phyloP scores from a whole-genome alignment of 1,139 yeast species.

The Blastobotrys buckinghamii region DNA sequence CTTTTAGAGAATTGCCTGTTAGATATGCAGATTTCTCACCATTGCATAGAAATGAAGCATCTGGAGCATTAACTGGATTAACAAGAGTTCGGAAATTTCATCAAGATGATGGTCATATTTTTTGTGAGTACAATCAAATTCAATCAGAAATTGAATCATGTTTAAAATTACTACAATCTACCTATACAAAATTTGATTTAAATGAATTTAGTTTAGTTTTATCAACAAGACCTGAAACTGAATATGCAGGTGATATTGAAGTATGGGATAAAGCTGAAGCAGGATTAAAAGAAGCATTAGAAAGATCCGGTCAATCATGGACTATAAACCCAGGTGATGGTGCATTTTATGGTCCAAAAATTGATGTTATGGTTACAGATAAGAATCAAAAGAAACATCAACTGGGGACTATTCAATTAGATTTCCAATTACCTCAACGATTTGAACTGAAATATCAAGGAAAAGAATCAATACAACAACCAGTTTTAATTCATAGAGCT shows the following conservation, averaged over 20 bases:
- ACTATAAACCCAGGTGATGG: slow-evolving; percentile 85
- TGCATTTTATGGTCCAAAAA: slow-evolving; percentile 93
- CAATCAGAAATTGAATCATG: slow-evolving; percentile 63
- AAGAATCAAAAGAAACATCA: slow-evolving; percentile 82
- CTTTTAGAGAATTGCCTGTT: slow-evolving; percentile 85
- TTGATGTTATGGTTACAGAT: slow-evolving; percentile 81
- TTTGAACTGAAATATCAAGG: slow-evolving; percentile 59
- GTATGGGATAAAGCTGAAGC: slow-evolving; percentile 86
- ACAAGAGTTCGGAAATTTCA: slow-evolving; percentile 96
- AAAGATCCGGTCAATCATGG: slow-evolving; percentile 59
- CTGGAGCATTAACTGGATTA: slow-evolving; percentile 90
- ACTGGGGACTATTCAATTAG: slow-evolving; percentile 93
- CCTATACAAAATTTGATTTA: slow-evolving; percentile 76
- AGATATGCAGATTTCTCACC: slow-evolving; percentile 91
- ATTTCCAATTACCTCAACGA: slow-evolving; percentile 86
- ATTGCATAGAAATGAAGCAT: slow-evolving; percentile 88
- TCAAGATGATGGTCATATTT: slow-evolving; percentile 98
- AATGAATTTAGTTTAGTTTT: slow-evolving; percentile 62
- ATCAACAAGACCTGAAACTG: slow-evolving; percentile 88
- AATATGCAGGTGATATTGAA: slow-evolving; percentile 71
- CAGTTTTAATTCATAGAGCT: slow-evolving; percentile 93
- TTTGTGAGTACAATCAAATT: slow-evolving; percentile 73
- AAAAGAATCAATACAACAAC: slow-evolving; percentile 30
- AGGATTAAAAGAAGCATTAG: slow-evolving; percentile 59
- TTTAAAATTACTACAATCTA: slow-evolving; percentile 65